Base-by-base conservation (phyloP, 768 basidiomycete genomes). In the Chalciporus piperatus region DNA sequence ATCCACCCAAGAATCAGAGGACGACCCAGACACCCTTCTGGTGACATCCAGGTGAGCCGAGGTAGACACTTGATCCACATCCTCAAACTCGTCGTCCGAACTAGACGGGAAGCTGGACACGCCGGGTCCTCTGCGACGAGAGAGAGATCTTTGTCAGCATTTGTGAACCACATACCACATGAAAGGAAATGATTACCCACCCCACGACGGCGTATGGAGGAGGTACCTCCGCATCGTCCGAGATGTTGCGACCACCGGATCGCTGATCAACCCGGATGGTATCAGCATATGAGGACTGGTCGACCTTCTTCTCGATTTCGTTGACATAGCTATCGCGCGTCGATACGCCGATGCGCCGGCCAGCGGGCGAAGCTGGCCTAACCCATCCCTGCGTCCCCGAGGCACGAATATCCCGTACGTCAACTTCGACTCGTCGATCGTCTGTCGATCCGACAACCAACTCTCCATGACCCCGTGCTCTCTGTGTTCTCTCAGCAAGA, bases 151-250 rank as follows among this genome's bases (percentile, higher is more conserved):
- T 9, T 5, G 27, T 27, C 27, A 27, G 9, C 27, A 27, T 27
- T 9, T 9, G 3, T 27, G 27, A 22, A 22, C 9, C 3, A 27
- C 27, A 9, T 27, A 27, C 27, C 22, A 27, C 27, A 22, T 22
- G 22, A 22, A 7, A 5, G 1, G 38, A 40, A 5, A 7, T 33
- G 27, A 27, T 7, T 40, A 57, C 63, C 51, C 20, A 57, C 63
- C 51, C 20, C 7, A 6, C 37, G 39, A 38, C 9, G n/a, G 25
- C 5, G 33, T 33, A 13, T 38, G 10, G 43, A 1, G 52, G 27
- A 27, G 19, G 19, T 9, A 39, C 19, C 13, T 13, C 20, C 22
- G 6, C 3, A 17, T 25, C 33, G 8, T 45, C n/a, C 5, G 27
- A 33, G 20, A 37, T 22, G 14, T 17, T 17, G 1, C 27, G 10